Evolutionary conservation across 345 rosid genomes (phyloP), one percentile per base, ranked within the genome.

Genomic region (Gynandropsis gynandra): DNA sequence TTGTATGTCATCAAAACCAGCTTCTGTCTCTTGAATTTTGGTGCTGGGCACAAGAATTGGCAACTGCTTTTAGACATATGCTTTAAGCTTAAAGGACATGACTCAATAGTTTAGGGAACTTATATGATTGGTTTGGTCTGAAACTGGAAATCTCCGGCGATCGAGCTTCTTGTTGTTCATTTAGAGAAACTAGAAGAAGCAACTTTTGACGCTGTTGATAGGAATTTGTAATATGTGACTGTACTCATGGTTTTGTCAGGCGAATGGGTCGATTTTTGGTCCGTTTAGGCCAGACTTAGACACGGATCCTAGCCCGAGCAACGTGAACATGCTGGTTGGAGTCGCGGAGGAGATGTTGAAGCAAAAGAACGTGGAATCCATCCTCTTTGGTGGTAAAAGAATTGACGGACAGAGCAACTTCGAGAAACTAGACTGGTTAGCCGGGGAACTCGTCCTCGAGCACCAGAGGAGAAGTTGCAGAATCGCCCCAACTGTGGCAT

Each of bases 401-500:
- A 79, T 87, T 24, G 73, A 76, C 5, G 95, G 84, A 38, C 70
- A 82, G 37, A 84, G 77, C 60, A 90, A 87, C 56, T 74, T 61
- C 15, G 96, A 87, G 76, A 90, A 82, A 62, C 77, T 90, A 0
- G 98, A 90, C 32, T 82, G 92, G 93, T 69, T 90, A 38, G 96
- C 96, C 0, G 74, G 75, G 14, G 95, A 87, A 58, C 89, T 90
- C 44, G 89, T 90, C 43, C 72, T 75, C 16, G 98, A 90, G 66
- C 96, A 90, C 73, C 85, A 80, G 77, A 82, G 85, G 80, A 79
- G 98, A 76, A 84, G 85, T 63, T 70, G 79, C 68, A 71, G 98
- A 61, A 87, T 90, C 9, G 89, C 96, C 67, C 98, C 98, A 72
- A 90, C 98, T 64, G 96, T 90, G 43, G 96, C 87, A 33, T 82